phyloP scores from a whole-genome alignment of 192 early-diverging fungal species.

The Linnemannia elongata region DNA sequence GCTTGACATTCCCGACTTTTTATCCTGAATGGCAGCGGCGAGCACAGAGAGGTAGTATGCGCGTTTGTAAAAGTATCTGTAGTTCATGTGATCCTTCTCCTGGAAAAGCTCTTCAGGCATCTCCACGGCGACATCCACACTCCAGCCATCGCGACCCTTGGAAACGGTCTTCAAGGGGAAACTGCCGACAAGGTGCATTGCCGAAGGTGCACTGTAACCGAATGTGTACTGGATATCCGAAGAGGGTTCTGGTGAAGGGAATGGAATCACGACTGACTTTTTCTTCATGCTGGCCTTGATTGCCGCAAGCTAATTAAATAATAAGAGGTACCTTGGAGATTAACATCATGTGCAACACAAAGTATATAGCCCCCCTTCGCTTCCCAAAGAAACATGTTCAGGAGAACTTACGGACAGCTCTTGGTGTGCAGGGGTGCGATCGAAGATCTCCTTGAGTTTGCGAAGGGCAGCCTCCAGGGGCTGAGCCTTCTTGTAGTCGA shows the following conservation, averaged over 20 bases:
- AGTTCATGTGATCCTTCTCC: constrained; percentile 95
- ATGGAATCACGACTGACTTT: constrained; percentile 75
- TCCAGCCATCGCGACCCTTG: constrained; percentile 71
- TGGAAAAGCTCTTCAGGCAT: constrained; percentile 92
- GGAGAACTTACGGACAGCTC: constrained; percentile 62
- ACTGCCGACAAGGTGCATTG: constrained; percentile 88
- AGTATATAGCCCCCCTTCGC: not conserved
- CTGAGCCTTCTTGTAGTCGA: constrained; percentile 72
- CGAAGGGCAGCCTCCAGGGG: constrained; percentile 76
- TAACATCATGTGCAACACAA: not conserved
- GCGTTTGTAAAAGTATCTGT: constrained; percentile 95
- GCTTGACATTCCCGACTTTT: constrained; percentile 61
- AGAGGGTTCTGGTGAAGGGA: constrained; percentile 83
- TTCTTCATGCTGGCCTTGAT: constrained; percentile 63
- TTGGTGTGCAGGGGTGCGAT: constrained; percentile 64
- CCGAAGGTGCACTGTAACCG: constrained; percentile 79
- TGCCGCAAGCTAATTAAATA: constrained; percentile 52
- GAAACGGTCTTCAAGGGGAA: constrained; percentile 85
- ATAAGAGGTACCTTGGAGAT: not conserved
- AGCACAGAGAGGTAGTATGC: constrained; percentile 91
- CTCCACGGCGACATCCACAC: constrained; percentile 91
- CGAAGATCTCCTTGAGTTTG: constrained; percentile 77
- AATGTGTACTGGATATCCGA: constrained; percentile 83
- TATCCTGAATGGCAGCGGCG: constrained; percentile 66
- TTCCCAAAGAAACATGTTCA: not conserved